phyloP scores from a whole-genome alignment of 2,329 filamentous ascomycete genomes.

The Chaetothyriales sp. region DNA sequence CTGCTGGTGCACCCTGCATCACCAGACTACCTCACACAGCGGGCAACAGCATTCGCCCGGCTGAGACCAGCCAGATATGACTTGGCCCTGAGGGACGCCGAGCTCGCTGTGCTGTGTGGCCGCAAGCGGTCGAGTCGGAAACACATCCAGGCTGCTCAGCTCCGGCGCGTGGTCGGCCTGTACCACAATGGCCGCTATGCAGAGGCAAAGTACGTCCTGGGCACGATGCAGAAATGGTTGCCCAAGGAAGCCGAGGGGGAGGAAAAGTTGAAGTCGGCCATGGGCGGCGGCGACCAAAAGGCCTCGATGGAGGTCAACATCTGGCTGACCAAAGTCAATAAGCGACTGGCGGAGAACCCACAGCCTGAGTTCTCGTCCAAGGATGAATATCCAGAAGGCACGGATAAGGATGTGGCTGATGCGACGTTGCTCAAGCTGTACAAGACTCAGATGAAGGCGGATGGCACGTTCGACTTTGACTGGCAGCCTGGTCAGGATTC shows the following conservation, averaged over 20 bases:
- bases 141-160: slow-evolving; percentile 64
- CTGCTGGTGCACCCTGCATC: slow-evolving; percentile 48
- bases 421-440: slow-evolving; percentile 29
- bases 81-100: slow-evolving; percentile 54
- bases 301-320: slow-evolving; percentile 25
- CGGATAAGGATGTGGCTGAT: slow-evolving; percentile 39
- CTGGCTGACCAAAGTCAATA: slow-evolving; percentile 43
- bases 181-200: slow-evolving; percentile 56
- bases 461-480: slow-evolving; percentile 9
- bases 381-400: slow-evolving; percentile 30
- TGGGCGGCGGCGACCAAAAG: slow-evolving; percentile 21
- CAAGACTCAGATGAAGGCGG: slow-evolving; percentile 19
- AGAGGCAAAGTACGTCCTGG: slow-evolving; percentile 58
- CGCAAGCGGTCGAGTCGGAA: slow-evolving; percentile 56
- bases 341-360: slow-evolving; percentile 16
- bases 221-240: slow-evolving; percentile 39
- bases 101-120: slow-evolving; percentile 48
- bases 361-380: slow-evolving; percentile 35
- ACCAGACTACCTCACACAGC: slow-evolving; percentile 65
- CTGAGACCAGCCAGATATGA: slow-evolving; percentile 40
- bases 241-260: slow-evolving; percentile 25
- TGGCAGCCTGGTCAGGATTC: slow-evolving; percentile 2
- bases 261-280: neutral
- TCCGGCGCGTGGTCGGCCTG: slow-evolving; percentile 61
- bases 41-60: slow-evolving; percentile 63